Evolutionary conservation across 805 yeast species (phyloP), one percentile per base, ranked within the genome.

Genomic region (Candida boidinii): DNA sequence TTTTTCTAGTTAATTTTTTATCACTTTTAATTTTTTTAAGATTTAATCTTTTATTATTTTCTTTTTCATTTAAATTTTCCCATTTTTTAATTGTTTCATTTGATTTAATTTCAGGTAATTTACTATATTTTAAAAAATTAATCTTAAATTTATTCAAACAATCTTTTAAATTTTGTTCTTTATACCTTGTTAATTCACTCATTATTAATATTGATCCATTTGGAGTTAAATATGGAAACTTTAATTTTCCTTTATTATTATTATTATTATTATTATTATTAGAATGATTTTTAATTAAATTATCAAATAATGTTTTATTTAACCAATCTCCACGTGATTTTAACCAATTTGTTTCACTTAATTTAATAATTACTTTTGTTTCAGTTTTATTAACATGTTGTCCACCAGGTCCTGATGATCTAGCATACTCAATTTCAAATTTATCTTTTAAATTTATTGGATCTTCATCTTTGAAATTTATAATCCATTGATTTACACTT

Each of bases 391-490:
- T 73, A n/a, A 73, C 79, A 41, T 73, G 73, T 34, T 73, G 79
- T 4, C 79, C 79, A 1, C 79, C 79, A 0, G 76, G 67, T 0
- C 79, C 79, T 2, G 76, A 69, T 1, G 76, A 60, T 37, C 77
- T 52, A 26, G 73, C 65, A 45, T 53, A 71, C n/a, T n/a, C n/a
- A n/a, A n/a, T n/a, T n/a, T n/a, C n/a, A n/a, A n/a, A n/a, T n/a
- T n/a, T n/a, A n/a, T n/a, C n/a, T n/a, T n/a, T n/a, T n/a, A n/a
- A n/a, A n/a, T n/a, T n/a, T n/a, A n/a, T n/a, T n/a, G n/a, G n/a
- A n/a, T n/a, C n/a, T n/a, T n/a, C n/a, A n/a, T n/a, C n/a, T n/a
- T n/a, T n/a, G n/a, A n/a, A n/a, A n/a, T n/a, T n/a, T n/a, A n/a
- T n/a, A n/a, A n/a, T n/a, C n/a, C n/a, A n/a, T n/a, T n/a, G n/a